Evolutionary conservation across 2,329 filamentous ascomycete species (phyloP).

Genomic region (Colletotrichum echinochloae): DNA sequence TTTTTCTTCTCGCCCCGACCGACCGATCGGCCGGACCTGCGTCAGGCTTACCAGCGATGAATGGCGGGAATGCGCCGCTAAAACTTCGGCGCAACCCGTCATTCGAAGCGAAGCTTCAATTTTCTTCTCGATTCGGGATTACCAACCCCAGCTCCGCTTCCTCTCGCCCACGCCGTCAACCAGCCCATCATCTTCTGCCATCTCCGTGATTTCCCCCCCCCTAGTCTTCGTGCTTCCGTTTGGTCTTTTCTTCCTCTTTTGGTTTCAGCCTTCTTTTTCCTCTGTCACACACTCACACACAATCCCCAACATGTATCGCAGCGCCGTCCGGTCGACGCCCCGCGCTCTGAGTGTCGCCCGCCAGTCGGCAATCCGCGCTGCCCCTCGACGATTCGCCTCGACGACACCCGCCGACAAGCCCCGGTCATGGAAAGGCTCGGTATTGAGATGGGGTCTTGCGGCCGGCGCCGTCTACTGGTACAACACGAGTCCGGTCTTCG

Average conservation of each 20-base stretch:
- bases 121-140: slow-evolving; percentile 41
- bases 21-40: slow-evolving; percentile 34
- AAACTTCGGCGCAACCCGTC: slow-evolving; percentile 37
- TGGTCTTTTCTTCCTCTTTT: slow-evolving; percentile 9
- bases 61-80: slow-evolving; percentile 34
- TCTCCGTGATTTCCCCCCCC: slow-evolving; percentile 36
- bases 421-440: slow-evolving; percentile 84
- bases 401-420: slow-evolving; percentile 72
- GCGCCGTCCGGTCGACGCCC: slow-evolving; percentile 61
- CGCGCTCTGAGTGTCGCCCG: slow-evolving; percentile 58
- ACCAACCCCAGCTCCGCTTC: slow-evolving; percentile 36
- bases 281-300: neutral
- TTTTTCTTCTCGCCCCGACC: neutral
- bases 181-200: slow-evolving; percentile 19
- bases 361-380: slow-evolving; percentile 52
- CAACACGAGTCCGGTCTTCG: slow-evolving; percentile 88
- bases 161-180: slow-evolving; percentile 21
- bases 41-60: neutral
- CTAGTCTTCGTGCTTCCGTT: slow-evolving; percentile 29
- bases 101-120: slow-evolving; percentile 37
- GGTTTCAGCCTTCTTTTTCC: slow-evolving; percentile 6
- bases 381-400: slow-evolving; percentile 64
- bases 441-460: slow-evolving; percentile 80
- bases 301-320: slow-evolving; percentile 60
- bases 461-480: slow-evolving; percentile 89